Evolutionary conservation across 805 yeast genomes (phyloP), one percentile per base, ranked within the genome.

Genomic region (Cyberlindnera maclurae): DNA sequence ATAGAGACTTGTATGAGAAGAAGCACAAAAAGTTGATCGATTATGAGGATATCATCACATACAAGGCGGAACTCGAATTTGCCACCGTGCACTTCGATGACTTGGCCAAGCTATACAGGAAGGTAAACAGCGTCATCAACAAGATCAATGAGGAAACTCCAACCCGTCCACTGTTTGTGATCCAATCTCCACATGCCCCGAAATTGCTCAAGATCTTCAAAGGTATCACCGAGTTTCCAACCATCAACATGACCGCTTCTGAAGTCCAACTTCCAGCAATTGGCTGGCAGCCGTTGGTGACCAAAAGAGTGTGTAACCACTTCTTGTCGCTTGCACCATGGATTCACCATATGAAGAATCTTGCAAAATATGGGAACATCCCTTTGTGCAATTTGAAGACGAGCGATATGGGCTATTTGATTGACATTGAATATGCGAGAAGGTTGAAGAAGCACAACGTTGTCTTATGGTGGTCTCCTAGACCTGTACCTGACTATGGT

Each of bases 381-480:
- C 98, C 98, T 2, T 55, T 93, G 27, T 86, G 97, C 55, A 90
- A 93, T 52, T 62, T 90, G 46, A 79, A 77, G 45, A 68, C 78
- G n/a, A 90, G 83, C 41, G 82, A 85, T 46, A 68, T 80, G 60
- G 80, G 84, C 0, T 84, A 76, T 50, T 65, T 88, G 50, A 82
- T 90, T 42, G 99, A 93, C 59, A 71, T 90, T 31, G 79, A 79
- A 39, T 93, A 86, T 58, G 95, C 97, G 0, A 69, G 98, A 51
- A 69, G 79, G 37, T 68, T 93, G 40, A 66, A 66, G 15, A 70
- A 76, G 34, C 73, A 75, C 34, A 75, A 78, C 43, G 73, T 84
- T 30, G 81, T 90, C 5, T 63, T 94, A 24, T 93, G 98, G 97
- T 93, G 98, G 97, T 84, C 95, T 0, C 75, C 79, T 4, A 68